phyloP scores from a whole-genome alignment of 2,329 filamentous ascomycete species.

The Diplodia seriata region DNA sequence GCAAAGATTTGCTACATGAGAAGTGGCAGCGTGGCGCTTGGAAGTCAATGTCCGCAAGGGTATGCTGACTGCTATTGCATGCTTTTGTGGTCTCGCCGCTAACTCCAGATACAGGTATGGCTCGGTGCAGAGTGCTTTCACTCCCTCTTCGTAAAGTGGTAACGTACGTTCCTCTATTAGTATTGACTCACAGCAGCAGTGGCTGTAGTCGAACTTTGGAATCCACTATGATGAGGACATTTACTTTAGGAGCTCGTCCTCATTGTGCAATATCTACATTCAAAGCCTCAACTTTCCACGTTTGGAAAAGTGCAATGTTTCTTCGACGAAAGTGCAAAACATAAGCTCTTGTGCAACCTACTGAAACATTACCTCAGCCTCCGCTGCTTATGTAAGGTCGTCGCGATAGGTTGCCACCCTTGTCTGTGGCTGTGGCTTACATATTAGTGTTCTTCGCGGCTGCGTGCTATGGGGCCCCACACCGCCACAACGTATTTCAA shows the following conservation, averaged over 20 bases:
- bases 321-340: too few species aligned
- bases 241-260: too few species aligned
- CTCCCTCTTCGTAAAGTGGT: background rate
- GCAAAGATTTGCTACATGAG: slow-evolving; percentile 68
- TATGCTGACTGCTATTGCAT: slow-evolving; percentile 36
- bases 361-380: background rate
- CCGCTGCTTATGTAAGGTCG: background rate
- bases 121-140: slow-evolving; percentile 52
- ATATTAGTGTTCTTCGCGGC: background rate
- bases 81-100: slow-evolving; percentile 30
- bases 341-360: background rate
- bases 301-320: too few species aligned
- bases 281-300: too few species aligned
- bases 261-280: too few species aligned
- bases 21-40: slow-evolving; percentile 61
- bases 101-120: slow-evolving; percentile 38
- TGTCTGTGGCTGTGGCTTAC: background rate
- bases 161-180: background rate
- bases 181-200: background rate
- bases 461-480: background rate
- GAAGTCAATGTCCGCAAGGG: slow-evolving; percentile 60
- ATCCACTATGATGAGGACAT: too few species aligned
- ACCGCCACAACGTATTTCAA: background rate
- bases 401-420: background rate
- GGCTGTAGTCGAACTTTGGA: background rate